Percentiles rank a stretch among this genome's conserved stretches.
Evolutionary conservation across 1,139 yeast species (phyloP).

Genomic region (Candida mesenterica): DNA sequence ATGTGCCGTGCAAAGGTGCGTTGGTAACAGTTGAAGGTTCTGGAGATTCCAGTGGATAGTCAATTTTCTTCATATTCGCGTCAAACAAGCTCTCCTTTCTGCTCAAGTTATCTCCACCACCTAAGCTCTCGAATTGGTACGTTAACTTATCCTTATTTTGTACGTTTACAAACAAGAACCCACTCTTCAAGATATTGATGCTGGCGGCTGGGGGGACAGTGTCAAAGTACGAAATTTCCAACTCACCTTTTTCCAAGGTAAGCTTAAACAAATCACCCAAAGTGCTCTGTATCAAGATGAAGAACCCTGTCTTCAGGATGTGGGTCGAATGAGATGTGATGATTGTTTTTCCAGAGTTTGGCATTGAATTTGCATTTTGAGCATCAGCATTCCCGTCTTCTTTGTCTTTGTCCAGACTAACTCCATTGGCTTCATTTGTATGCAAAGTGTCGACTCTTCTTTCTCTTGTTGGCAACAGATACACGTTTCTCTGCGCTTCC

Average conservation of each 20-base stretch:
- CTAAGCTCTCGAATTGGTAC: conserved; percentile 78
- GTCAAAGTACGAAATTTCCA: conserved; percentile 66
- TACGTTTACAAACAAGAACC: conserved; percentile 65
- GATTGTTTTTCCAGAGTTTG: conserved; percentile 24
- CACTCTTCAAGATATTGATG: conserved; percentile 66
- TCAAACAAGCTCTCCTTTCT: conserved; percentile 1
- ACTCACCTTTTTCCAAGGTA: conserved; percentile 44
- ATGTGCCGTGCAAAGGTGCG: conserved; percentile 7
- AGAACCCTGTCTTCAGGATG: conserved; percentile 55
- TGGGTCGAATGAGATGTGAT: conserved; percentile 65
- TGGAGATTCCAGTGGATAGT: too few species aligned
- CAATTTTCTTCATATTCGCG: too few species aligned
- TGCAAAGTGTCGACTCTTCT: too few species aligned
- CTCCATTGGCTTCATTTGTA: too few species aligned
- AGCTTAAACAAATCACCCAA: conserved; percentile 79
- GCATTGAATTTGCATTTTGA: too few species aligned
- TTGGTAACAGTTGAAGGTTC: too few species aligned
- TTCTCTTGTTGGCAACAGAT: conserved; percentile 48
- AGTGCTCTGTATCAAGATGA: conserved; percentile 69
- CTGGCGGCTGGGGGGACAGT: conserved; percentile 59
- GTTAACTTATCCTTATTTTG: conserved; percentile 61
- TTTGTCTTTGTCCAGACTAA: too few species aligned
- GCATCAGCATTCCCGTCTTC: too few species aligned
- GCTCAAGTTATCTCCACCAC: conserved; percentile 40
- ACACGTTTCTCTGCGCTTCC: conserved; percentile 10